Evolutionary conservation across 768 basidiomycete genomes (phyloP).

Genomic region (Tremella mesenterica): DNA sequence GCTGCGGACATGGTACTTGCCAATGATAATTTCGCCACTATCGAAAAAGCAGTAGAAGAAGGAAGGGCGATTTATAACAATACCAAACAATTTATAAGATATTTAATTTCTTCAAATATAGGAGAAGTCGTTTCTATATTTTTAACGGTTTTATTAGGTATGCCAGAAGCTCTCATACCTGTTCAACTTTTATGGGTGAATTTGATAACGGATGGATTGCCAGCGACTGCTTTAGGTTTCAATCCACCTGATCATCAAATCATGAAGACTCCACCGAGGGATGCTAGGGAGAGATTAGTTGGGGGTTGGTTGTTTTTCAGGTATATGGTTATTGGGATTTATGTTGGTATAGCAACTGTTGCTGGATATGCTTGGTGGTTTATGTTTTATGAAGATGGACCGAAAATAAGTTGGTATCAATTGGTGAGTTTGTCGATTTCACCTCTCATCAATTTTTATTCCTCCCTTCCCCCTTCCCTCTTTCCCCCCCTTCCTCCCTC

Average conservation of each 20-base stretch:
- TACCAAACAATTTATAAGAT: conserved; percentile 98
- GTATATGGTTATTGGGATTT: conserved; percentile 84
- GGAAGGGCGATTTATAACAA: conserved; percentile 98
- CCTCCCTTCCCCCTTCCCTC: background rate
- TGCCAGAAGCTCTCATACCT: conserved; percentile 98
- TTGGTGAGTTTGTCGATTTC: conserved; percentile 70
- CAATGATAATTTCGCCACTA: conserved; percentile 87
- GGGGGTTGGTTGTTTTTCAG: conserved; percentile 92
- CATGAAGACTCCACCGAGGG: conserved; percentile 88
- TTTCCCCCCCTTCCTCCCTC: background rate
- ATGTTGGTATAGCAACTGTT: conserved; percentile 91
- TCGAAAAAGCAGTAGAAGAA: conserved; percentile 94
- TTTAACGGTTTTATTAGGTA: conserved; percentile 89
- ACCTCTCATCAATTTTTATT: no score
- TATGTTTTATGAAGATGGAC: conserved; percentile 76
- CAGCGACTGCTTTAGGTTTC: conserved; percentile 94
- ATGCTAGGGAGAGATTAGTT: conserved; percentile 81
- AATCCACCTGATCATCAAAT: conserved; percentile 89
- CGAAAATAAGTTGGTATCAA: conserved; percentile 87
- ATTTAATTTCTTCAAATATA: conserved; percentile 93
- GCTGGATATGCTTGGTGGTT: conserved; percentile 99
- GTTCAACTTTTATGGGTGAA: conserved; percentile 99
- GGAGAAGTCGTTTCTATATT: conserved; percentile 94
- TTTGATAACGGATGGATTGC: conserved; percentile 85
- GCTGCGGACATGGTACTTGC: conserved; percentile 87